These are phyloP conservation scores for Centaurea solstitialis DNA, from an alignment of 129 eudicot genomes.

Conservation along the genomic window DNA sequence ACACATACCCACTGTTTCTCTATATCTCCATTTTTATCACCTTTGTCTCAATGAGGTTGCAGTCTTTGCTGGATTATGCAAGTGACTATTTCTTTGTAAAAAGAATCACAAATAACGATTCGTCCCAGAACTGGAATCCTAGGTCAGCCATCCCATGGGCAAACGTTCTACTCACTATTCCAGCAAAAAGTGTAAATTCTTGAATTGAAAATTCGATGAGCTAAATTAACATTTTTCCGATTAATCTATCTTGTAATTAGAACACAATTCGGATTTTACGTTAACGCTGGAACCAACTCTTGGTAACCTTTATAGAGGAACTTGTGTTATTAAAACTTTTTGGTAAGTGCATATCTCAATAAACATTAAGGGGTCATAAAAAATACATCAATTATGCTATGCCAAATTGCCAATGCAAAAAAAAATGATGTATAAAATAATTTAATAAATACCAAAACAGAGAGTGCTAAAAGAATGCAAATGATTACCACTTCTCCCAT, in stretches of 20 bases:
- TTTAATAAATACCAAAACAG: neutral
- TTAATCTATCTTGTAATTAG: neutral
- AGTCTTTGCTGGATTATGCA: neutral
- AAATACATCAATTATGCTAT: constrained; percentile 1
- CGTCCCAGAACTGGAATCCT: neutral
- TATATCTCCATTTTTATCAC: neutral
- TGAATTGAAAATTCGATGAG: neutral
- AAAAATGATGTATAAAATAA: neutral
- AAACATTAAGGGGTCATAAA: neutral
- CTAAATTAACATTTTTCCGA: neutral
- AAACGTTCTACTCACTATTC: neutral
- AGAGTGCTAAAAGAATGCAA: constrained; percentile 11
- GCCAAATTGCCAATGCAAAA: constrained; percentile 2
- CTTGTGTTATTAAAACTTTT: neutral
- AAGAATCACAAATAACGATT: neutral
- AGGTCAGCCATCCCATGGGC: neutral
- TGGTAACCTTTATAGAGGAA: neutral
- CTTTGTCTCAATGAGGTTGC: neutral
- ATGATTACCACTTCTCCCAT: constrained; percentile 35
- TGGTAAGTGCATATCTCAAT: neutral
- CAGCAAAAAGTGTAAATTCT: neutral
- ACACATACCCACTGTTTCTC: neutral
- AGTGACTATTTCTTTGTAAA: neutral
- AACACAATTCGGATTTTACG: neutral
- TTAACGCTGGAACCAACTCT: neutral